Base-by-base conservation (phyloP, 2,329 filamentous ascomycete species). In the Sporothrix phasma region DNA sequence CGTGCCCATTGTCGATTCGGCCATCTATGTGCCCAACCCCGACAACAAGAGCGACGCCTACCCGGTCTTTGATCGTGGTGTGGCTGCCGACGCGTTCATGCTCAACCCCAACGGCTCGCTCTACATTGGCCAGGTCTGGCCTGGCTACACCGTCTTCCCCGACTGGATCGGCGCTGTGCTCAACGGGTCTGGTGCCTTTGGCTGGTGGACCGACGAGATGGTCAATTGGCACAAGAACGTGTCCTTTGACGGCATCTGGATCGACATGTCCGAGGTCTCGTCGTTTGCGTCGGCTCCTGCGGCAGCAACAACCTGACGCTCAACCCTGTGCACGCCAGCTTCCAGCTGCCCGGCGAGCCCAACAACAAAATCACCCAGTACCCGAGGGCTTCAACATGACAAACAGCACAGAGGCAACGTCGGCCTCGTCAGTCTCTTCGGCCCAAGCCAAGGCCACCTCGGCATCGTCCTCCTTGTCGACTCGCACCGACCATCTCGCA, bases 1-100 rank as follows among this genome's bases (percentile, higher is more conserved):
- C 64, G 80, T 89, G 1, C 80, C 90, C 19, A 92, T 92, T 74
- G 84, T 92, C 13, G 89, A 93, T 70, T 84, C 86, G 2, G 84
- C 84, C 13, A 77, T 69, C 58, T 92, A 92, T 71, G 82, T 84
- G 29, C 88, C 88, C 0, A 88, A 90, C 68, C 86, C 87, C 0
- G 76, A 83, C n/a, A 88, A 91, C 70, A 49, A 61, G 78, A 77
- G 87, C 86, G 88, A 91, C 73, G 79, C 79, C 51, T 89, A 85
- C 71, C 76, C 78, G 1, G 76, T 83, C 0, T 92, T 85, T 72
- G 77, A 86, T 61, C 80, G 83, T 17, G 89, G 88, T 0, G 73
- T 84, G 1, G 79, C 82, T 5, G 75, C 81, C n/a, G 80, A 77
- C 62, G 76, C 75, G 8, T 80, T 79, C 68, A 74, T 85, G 78